These are phyloP conservation scores for Botryotinia globosa DNA, from an alignment of 2,329 filamentous ascomycete genomes.

Conservation along the genomic window DNA sequence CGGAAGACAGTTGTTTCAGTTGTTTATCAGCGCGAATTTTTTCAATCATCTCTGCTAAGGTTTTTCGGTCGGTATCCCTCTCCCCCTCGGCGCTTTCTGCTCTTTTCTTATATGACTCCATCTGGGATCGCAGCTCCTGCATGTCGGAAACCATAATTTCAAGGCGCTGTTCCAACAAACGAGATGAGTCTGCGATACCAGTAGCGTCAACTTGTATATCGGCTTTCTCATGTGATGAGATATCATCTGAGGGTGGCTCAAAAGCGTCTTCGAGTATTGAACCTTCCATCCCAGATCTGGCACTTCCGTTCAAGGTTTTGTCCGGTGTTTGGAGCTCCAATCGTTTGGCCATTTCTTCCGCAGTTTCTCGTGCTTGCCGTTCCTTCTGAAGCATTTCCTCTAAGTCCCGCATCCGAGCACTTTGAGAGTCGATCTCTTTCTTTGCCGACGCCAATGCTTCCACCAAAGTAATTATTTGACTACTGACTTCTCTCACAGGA, in stretches of 20 bases:
- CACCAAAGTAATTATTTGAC: conserved; percentile 79
- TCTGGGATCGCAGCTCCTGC: conserved; percentile 33
- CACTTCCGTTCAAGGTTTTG: conserved; percentile 42
- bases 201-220: conserved; percentile 62
- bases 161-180: conserved; percentile 31
- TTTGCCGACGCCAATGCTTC: conserved; percentile 82
- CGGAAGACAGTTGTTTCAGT: conserved; percentile 27
- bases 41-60: conserved; percentile 82
- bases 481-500: conserved; percentile 53
- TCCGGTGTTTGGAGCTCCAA: conserved; percentile 57
- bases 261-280: conserved; percentile 47
- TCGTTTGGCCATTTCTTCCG: conserved; percentile 75
- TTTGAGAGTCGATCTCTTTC: conserved; percentile 83
- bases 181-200: conserved; percentile 73
- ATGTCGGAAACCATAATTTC: conserved; percentile 36
- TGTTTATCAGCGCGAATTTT: conserved; percentile 70
- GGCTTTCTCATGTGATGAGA: conserved; percentile 32
- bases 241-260: conserved; percentile 41
- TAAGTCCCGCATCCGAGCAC: conserved; percentile 72
- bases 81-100: conserved; percentile 81
- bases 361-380: conserved; percentile 74
- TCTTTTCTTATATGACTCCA: conserved; percentile 68
- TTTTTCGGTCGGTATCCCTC: conserved; percentile 66
- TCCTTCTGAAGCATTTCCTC: conserved; percentile 78
- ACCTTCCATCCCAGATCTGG: conserved; percentile 41